phyloP scores from a whole-genome alignment of 2,329 filamentous ascomycete species.

The Penicillium sp. region DNA sequence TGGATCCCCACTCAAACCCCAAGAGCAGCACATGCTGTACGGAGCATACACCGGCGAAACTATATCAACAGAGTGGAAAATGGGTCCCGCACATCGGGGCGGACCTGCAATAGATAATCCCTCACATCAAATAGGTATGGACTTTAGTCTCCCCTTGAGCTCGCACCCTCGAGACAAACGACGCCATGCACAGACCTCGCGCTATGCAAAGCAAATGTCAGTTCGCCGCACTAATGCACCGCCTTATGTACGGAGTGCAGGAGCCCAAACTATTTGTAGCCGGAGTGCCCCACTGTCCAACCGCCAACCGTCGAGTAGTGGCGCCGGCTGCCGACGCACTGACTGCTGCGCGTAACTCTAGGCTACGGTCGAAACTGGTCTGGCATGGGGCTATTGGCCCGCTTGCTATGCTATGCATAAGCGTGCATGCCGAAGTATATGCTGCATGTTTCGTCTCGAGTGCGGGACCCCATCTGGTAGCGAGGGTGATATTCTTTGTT shows the following conservation, averaged over 20 bases:
- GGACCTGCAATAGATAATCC: constrained; percentile 1
- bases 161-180: constrained; percentile 2
- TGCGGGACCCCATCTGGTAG: background rate
- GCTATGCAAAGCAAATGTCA: constrained; percentile 17
- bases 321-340: constrained; percentile 18
- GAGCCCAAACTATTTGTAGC: constrained; percentile 10
- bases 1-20: constrained; percentile 5
- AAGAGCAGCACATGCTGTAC: background rate
- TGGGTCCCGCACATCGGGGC: background rate
- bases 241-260: constrained; percentile 17
- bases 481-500: background rate
- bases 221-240: constrained; percentile 23
- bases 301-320: constrained; percentile 15
- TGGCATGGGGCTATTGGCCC: constrained; percentile 1
- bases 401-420: constrained; percentile 18
- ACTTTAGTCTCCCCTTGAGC: no score
- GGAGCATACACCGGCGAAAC: constrained; percentile 7
- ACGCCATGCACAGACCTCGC: constrained; percentile 17
- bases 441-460: constrained; percentile 1
- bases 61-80: background rate
- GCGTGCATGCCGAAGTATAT: constrained; percentile 10
- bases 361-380: constrained; percentile 7
- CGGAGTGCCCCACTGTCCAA: constrained; percentile 13
- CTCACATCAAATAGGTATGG: background rate
- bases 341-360: constrained; percentile 19